Evolutionary conservation across 2,329 filamentous ascomycete genomes (phyloP).

Genomic region (Penicillium sp.): DNA sequence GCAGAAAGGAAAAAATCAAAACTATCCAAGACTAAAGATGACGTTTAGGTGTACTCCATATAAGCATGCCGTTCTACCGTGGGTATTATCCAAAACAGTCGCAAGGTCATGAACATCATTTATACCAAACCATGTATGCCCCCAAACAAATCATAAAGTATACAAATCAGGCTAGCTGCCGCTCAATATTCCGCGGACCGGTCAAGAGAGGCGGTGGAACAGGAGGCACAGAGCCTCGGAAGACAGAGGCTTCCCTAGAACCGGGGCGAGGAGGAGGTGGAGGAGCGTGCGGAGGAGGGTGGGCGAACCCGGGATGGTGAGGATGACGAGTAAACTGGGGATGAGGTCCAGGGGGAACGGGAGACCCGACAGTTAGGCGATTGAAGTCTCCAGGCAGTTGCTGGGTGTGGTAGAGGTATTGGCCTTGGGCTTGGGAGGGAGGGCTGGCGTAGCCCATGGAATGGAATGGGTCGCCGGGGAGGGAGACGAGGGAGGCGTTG

Average conservation of each 20-base stretch:
- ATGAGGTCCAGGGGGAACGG: conserved; percentile 6
- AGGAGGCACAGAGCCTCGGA: conserved; percentile 16
- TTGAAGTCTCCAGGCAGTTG: conserved; percentile 19
- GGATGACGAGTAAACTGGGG: conserved; percentile 10
- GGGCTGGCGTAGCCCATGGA: conserved; percentile 21
- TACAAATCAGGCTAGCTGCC: conserved; percentile 33
- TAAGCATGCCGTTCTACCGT: neutral
- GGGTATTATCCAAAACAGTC: neutral
- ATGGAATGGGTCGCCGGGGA: conserved; percentile 54
- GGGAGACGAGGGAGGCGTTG: conserved; percentile 62
- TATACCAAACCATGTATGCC: neutral
- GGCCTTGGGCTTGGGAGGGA: conserved; percentile 5
- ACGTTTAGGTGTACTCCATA: neutral
- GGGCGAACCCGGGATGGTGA: conserved; percentile 10
- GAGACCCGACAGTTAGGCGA: conserved; percentile 14
- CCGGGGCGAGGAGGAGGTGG: conserved; percentile 18
- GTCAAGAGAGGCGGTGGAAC: conserved; percentile 20
- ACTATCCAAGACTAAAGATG: neutral
- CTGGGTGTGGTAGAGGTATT: conserved; percentile 19
- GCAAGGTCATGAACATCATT: neutral
- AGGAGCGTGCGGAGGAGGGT: conserved; percentile 14
- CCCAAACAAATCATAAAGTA: neutral
- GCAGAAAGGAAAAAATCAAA: neutral
- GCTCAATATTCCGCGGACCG: conserved; percentile 34
- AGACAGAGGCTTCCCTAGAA: conserved; percentile 16